Conservation (phyloP, 345 rosid genomes). For the Populus alba region DNA sequence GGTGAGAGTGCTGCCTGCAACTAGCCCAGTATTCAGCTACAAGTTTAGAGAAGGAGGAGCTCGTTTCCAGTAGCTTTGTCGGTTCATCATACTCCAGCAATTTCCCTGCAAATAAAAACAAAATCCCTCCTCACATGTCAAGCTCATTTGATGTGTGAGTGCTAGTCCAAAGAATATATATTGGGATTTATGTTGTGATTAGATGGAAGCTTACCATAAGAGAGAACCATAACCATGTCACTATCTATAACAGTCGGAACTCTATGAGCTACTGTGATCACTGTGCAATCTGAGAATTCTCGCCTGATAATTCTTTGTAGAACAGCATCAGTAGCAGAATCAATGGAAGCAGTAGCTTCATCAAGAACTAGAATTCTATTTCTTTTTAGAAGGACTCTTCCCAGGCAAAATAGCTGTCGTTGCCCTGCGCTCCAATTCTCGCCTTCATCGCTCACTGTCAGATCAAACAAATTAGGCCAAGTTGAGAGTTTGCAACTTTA, state of each 20-base stretch:
- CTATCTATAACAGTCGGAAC: conserved; percentile 35
- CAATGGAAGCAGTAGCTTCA: conserved; percentile 42
- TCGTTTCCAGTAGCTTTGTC: conserved; percentile 27
- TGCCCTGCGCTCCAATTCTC: conserved; percentile 39
- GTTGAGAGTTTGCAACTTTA: not conserved
- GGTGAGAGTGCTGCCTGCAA: conserved; percentile 16
- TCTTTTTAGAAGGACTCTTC: conserved; percentile 32
- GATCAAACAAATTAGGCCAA: not conserved
- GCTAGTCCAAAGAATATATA: too few relatives aligned
- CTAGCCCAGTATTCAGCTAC: conserved; percentile 38
- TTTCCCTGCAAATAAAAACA: conserved; percentile 18
- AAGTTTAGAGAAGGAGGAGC: conserved; percentile 28
- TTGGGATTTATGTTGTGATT: too few relatives aligned
- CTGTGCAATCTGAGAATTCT: conserved; percentile 28
- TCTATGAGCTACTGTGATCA: conserved; percentile 37
- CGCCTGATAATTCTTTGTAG: conserved; percentile 30
- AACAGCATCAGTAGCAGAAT: conserved; percentile 36
- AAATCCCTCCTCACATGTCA: not conserved
- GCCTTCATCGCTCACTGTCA: conserved; percentile 29
- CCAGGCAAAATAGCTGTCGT: conserved; percentile 35
- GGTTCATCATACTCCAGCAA: conserved; percentile 32
- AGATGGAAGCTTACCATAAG: conserved; percentile 21
- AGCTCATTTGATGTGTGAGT: not conserved
- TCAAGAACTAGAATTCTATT: conserved; percentile 32
- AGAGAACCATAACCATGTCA: conserved; percentile 38